These are phyloP conservation scores for Tephrocybe sp. DNA, from an alignment of 768 basidiomycete genomes.

Conservation along the genomic window DNA sequence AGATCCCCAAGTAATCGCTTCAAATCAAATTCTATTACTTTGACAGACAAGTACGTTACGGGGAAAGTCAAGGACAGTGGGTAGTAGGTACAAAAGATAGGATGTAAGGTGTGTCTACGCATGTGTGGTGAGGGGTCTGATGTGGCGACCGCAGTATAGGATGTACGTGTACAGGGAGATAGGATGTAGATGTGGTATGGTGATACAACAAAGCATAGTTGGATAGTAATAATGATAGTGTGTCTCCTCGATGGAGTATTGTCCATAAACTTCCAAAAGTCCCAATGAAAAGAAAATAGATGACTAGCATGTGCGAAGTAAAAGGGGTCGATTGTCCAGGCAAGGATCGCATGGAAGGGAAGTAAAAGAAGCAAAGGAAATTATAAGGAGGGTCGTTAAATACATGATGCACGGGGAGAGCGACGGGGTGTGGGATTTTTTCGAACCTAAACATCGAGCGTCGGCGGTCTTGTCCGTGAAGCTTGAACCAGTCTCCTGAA, in stretches of 20 bases:
- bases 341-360: background rate
- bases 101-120: conserved; percentile 1
- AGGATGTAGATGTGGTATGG: conserved; percentile 5
- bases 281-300: conserved; percentile 15
- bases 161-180: conserved; percentile 8
- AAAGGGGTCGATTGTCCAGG: conserved; percentile 11
- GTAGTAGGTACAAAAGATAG: conserved; percentile 13
- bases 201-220: conserved; percentile 19
- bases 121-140: conserved; percentile 5
- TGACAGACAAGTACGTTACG: background rate
- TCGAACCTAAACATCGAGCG: conserved; percentile 14
- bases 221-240: conserved; percentile 22
- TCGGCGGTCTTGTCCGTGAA: conserved; percentile 23
- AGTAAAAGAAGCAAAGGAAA: conserved; percentile 13
- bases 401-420: background rate
- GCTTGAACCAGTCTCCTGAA: conserved; percentile 31
- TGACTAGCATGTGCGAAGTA: conserved; percentile 22
- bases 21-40: conserved; percentile 8
- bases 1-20: background rate
- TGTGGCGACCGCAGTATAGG: conserved; percentile 6
- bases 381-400: conserved; percentile 10
- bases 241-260: conserved; percentile 7
- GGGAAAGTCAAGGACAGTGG: conserved; percentile 14
- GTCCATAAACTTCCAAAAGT: conserved; percentile 4
- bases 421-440: background rate